phyloP scores from a whole-genome alignment of 257 asterid genomes.

The Lantana camara region DNA sequence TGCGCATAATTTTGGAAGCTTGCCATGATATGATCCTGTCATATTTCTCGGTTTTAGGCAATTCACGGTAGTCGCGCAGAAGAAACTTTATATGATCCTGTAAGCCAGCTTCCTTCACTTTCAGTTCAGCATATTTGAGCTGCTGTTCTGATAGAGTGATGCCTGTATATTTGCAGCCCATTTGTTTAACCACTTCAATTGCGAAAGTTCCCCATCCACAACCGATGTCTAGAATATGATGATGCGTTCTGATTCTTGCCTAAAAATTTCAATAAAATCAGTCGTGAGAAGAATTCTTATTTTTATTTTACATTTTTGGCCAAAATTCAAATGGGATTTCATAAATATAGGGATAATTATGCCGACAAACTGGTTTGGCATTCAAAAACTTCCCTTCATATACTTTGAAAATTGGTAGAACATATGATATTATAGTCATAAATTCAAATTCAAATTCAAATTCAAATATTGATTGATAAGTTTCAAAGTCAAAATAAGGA shows the following conservation, averaged over 20 bases:
- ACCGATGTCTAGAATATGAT: slow-evolving; percentile 87
- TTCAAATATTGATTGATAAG: no score
- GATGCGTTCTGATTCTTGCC: slow-evolving; percentile 68
- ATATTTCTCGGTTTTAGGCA: slow-evolving; percentile 61
- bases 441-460: no score
- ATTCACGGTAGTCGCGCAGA: slow-evolving; percentile 82
- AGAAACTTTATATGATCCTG: slow-evolving; percentile 72
- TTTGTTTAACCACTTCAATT: slow-evolving; percentile 69
- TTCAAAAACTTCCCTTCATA: no score
- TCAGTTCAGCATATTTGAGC: slow-evolving; percentile 62
- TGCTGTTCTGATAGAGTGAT: slow-evolving; percentile 86
- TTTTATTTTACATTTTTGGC: no score
- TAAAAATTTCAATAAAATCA: slow-evolving; percentile 16
- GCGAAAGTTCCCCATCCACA: slow-evolving; percentile 97
- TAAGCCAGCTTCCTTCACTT: slow-evolving; percentile 79
- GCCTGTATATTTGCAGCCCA: slow-evolving; percentile 91
- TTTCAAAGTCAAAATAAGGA: no score
- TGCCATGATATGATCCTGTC: slow-evolving; percentile 93
- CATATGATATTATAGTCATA: no score
- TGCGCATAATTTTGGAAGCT: background rate
- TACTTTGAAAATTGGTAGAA: no score
- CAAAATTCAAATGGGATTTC: no score
- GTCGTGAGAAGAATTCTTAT: no score
- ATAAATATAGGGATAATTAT: no score
- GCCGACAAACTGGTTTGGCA: no score